These are phyloP conservation scores for Bacidia gigantensis DNA, from an alignment of 495 filamentous ascomycete genomes.

Conservation along the genomic window DNA sequence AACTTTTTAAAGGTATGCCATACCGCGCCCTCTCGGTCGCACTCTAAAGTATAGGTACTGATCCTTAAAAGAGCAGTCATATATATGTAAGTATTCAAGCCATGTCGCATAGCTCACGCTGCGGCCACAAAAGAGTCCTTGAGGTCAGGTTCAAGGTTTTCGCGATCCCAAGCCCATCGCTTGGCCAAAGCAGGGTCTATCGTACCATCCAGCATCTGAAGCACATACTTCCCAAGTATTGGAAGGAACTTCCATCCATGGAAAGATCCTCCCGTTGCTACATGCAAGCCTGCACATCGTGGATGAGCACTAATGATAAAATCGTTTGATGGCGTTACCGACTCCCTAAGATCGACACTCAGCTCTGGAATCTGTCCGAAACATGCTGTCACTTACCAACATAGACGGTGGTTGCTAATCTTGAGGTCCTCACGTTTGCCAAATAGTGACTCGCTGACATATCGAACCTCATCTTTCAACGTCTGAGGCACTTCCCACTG, in stretches of 20 bases:
- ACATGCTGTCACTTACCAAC: background rate
- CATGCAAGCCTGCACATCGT: conserved; percentile 31
- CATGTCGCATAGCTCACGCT: background rate
- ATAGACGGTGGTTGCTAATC: background rate
- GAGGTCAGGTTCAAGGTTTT: background rate
- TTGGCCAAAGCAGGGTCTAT: conserved; percentile 28
- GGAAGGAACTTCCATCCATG: conserved; percentile 50
- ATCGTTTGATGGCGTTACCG: conserved; percentile 21
- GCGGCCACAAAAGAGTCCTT: background rate
- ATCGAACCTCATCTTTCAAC: background rate
- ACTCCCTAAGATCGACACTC: background rate
- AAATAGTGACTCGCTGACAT: background rate
- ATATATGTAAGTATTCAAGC: background rate
- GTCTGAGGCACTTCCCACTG: background rate
- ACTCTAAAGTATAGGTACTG: too few relatives aligned
- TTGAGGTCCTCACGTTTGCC: background rate
- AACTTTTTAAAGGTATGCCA: too few relatives aligned
- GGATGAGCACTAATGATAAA: conserved; percentile 45
- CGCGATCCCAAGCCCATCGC: conserved; percentile 42
- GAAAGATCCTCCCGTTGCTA: conserved; percentile 37
- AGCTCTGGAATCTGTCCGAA: background rate
- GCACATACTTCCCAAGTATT: conserved; percentile 43
- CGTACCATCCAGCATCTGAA: conserved; percentile 38
- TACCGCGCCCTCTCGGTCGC: too few relatives aligned
- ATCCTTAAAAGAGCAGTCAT: too few relatives aligned